Conservation (phyloP, 2,329 filamentous ascomycete genomes). For the Sporothrix dimorphospora region DNA sequence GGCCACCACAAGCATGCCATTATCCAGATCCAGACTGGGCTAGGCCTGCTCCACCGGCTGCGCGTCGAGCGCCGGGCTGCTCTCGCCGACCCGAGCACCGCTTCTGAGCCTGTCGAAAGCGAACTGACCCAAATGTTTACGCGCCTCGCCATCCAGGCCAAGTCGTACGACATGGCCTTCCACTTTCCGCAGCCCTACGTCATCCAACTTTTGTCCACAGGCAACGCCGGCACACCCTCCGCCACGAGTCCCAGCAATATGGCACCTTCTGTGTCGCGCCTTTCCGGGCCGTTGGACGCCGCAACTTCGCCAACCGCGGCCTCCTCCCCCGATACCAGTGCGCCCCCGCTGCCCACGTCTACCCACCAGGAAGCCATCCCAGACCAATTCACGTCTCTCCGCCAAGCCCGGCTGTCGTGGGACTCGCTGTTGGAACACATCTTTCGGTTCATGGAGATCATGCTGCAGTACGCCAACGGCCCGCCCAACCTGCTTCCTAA, state of each 20-base stretch:
- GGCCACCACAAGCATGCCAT: conserved; percentile 66
- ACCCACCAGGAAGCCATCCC: conserved; percentile 47
- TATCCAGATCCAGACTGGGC: conserved; percentile 61
- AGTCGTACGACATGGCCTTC: conserved; percentile 70
- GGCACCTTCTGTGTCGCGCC: conserved; percentile 23
- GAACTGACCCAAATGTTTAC: conserved; percentile 67
- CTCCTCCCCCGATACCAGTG: conserved; percentile 42
- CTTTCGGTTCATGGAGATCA: conserved; percentile 61
- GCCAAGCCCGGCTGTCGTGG: conserved; percentile 60
- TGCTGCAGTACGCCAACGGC: conserved; percentile 52
- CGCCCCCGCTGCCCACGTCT: conserved; percentile 39
- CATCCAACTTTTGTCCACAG: conserved; percentile 52
- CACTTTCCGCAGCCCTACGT: conserved; percentile 67
- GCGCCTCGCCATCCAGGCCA: conserved; percentile 65
- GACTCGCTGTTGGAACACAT: conserved; percentile 60
- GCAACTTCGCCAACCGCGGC: conserved; percentile 38
- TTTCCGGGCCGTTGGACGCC: conserved; percentile 30
- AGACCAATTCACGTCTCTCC: conserved; percentile 51
- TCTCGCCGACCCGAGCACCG: conserved; percentile 23
- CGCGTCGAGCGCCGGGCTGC: conserved; percentile 50
- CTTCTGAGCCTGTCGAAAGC: conserved; percentile 54
- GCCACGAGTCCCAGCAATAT: conserved; percentile 25
- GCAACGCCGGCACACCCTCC: background rate
- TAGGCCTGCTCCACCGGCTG: conserved; percentile 58
- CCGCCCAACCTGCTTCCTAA: conserved; percentile 58